A percentile compares a stretch with the other conserved stretches of the same genome.
Evolutionary conservation across 2,329 filamentous ascomycete species (phyloP).

Genomic region (Dactylonectria macrodidyma): DNA sequence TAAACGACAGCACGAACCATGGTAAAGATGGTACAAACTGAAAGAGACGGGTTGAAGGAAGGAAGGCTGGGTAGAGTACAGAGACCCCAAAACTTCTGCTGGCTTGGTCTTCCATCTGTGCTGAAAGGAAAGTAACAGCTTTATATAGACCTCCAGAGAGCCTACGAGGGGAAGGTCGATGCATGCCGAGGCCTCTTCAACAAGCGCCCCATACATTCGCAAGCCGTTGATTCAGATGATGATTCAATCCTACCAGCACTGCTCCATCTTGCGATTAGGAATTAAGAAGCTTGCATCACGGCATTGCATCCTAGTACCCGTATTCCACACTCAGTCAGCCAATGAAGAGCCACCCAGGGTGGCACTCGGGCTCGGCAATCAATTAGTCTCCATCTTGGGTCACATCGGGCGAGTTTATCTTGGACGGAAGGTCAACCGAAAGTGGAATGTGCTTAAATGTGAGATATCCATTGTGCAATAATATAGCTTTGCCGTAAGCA

Average conservation of each 20-base stretch:
- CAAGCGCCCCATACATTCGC: neutral
- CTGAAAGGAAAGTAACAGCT: neutral
- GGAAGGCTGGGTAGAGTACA: neutral
- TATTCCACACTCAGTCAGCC: neutral
- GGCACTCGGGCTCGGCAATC: neutral
- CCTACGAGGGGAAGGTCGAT: neutral
- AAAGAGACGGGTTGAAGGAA: neutral
- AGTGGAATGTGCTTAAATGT: conserved; percentile 19
- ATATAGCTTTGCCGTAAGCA: conserved; percentile 4
- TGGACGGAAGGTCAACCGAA: conserved; percentile 9
- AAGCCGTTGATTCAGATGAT: neutral
- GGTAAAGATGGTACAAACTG: neutral
- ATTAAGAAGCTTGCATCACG: neutral
- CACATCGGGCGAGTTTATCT: conserved; percentile 15
- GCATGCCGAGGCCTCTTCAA: neutral
- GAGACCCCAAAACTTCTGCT: neutral
- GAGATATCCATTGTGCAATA: conserved; percentile 4
- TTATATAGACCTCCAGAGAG: neutral
- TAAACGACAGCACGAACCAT: conserved; percentile 41
- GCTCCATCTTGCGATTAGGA: conserved; percentile 8
- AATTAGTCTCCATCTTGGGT: conserved; percentile 6
- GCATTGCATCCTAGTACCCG: conserved; percentile 9
- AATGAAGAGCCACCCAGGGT: conserved; percentile 15
- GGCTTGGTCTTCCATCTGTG: neutral
- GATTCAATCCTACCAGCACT: neutral